Evolutionary conservation across 495 filamentous ascomycete species (phyloP).

Genomic region (Cercophora scortea): DNA sequence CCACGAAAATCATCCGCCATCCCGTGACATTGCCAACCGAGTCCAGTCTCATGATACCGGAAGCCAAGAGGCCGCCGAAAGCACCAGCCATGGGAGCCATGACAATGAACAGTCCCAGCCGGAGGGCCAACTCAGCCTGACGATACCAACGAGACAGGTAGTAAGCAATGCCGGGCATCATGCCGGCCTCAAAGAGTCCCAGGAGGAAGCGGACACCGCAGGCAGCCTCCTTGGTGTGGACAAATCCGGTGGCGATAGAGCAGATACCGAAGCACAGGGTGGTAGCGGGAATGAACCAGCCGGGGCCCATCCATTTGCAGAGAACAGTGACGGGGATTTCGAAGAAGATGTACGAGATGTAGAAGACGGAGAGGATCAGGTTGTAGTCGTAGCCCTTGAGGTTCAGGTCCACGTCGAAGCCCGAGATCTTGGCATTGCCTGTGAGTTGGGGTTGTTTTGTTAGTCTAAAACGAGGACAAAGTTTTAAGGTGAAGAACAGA

Average conservation of each 20-base stretch:
- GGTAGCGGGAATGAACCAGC: constrained; percentile 56
- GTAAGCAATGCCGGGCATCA: constrained; percentile 68
- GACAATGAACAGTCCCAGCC: constrained; percentile 66
- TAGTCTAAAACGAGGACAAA: neutral
- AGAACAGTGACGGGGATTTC: constrained; percentile 59
- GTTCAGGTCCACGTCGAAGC: constrained; percentile 51
- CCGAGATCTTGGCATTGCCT: constrained; percentile 50
- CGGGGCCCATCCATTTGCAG: constrained; percentile 55
- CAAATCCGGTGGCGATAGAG: constrained; percentile 34
- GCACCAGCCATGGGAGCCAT: constrained; percentile 64
- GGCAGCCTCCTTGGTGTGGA: constrained; percentile 25
- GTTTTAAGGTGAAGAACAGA: neutral
- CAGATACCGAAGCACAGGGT: constrained; percentile 37
- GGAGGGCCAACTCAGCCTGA: constrained; percentile 57
- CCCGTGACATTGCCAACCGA: constrained; percentile 38
- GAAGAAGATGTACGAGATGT: constrained; percentile 64
- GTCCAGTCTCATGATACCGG: constrained; percentile 47
- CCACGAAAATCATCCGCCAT: constrained; percentile 63
- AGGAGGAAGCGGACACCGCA: constrained; percentile 47
- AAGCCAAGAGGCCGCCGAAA: constrained; percentile 63
- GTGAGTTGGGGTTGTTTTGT: neutral
- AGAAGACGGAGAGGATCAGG: constrained; percentile 52
- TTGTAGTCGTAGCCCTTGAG: constrained; percentile 65
- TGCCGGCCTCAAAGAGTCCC: constrained; percentile 59
- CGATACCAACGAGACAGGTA: constrained; percentile 67